These are phyloP conservation scores for Pythium guiyangense DNA, from an alignment of 352 stramenopile genomes.

Conservation along the genomic window DNA sequence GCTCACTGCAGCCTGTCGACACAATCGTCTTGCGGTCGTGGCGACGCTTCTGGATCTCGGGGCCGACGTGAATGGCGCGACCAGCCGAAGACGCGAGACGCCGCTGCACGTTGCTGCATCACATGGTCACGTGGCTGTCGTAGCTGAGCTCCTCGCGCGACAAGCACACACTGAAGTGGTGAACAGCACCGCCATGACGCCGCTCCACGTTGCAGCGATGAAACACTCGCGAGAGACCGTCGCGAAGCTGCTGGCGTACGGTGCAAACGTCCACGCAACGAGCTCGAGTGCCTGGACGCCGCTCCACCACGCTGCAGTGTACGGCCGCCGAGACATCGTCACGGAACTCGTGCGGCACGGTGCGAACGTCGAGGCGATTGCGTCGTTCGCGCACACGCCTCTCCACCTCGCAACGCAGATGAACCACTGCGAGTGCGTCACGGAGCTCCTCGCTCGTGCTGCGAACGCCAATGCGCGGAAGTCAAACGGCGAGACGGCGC, in stretches of 20 bases:
- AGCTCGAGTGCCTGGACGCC: background rate
- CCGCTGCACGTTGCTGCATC: background rate
- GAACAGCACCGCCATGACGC: background rate
- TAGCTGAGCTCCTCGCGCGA: background rate
- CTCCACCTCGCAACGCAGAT: background rate
- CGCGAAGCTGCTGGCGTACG: background rate
- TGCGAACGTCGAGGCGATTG: background rate
- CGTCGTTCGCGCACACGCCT: background rate
- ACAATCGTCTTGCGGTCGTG: background rate
- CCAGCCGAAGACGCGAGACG: background rate
- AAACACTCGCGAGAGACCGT: background rate
- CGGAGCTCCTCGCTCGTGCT: background rate
- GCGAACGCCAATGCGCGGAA: background rate
- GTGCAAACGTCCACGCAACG: background rate
- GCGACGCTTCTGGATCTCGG: background rate
- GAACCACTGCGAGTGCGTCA: background rate
- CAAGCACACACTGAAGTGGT: background rate
- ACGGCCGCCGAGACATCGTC: background rate
- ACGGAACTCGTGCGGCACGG: background rate
- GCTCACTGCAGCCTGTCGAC: background rate
- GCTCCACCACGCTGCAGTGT: background rate
- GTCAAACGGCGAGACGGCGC: background rate
- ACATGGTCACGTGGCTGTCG: background rate
- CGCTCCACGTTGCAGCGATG: background rate
- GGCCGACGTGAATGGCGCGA: background rate